Evolutionary conservation across 805 yeast genomes (phyloP).

Genomic region (Metschnikowia cerradonensis): DNA sequence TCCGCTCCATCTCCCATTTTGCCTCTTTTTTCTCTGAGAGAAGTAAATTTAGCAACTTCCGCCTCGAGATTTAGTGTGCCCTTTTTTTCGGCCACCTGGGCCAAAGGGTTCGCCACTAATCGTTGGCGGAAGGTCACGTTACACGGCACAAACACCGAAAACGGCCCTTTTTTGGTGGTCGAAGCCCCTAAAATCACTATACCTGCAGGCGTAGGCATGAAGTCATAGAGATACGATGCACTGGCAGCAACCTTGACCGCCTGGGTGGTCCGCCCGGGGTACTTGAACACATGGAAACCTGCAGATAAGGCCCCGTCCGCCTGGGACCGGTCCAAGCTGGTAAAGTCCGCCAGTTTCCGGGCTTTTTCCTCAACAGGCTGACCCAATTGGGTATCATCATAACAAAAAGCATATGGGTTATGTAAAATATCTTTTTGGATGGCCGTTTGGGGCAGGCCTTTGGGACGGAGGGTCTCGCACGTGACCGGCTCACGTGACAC

Average conservation of each 20-base stretch:
- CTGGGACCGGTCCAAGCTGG: conserved; percentile 3
- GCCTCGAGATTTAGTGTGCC: conserved; percentile 5
- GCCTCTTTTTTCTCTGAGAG: too few species aligned
- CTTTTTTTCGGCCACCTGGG: conserved; percentile 1
- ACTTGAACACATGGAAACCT: conserved; percentile 33
- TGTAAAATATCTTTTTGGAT: conserved; percentile 1
- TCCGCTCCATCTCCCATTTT: too few species aligned
- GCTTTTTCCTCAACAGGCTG: conserved; percentile 20
- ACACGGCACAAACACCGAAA: conserved; percentile 8
- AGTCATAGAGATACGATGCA: conserved; percentile 38
- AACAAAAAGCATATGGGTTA: conserved; percentile 1
- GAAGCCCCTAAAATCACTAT: conserved; percentile 24
- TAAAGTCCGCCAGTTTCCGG: conserved; percentile 13
- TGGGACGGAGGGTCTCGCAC: conserved; percentile 7
- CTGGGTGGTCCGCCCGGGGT: conserved; percentile 30
- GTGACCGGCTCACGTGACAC: not conserved
- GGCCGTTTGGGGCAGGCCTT: not conserved
- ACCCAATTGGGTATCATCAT: not conserved
- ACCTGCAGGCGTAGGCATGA: conserved; percentile 37
- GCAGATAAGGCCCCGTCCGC: not conserved
- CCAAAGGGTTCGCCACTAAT: conserved; percentile 7
- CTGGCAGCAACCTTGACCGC: conserved; percentile 29
- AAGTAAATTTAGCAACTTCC: conserved; percentile 17
- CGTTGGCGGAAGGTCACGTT: conserved; percentile 12
- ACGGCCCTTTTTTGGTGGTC: not conserved